Percentiles rank a stretch among this genome's conserved stretches.
Conservation (phyloP, 345 rosid species). For the Boechera divaricarpa region DNA sequence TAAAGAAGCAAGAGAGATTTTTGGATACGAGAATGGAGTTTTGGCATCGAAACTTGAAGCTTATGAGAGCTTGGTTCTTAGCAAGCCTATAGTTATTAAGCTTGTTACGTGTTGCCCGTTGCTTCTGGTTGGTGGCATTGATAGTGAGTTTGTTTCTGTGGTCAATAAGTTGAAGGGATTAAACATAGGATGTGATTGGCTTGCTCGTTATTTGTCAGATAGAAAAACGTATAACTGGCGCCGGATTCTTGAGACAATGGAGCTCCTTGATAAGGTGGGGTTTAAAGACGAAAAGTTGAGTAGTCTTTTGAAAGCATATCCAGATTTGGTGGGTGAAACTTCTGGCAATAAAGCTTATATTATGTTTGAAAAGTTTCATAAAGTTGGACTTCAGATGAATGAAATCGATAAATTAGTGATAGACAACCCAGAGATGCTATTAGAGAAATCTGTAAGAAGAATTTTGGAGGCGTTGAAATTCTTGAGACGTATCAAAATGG, state of each 20-base stretch:
- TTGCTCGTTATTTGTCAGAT: conserved; percentile 54
- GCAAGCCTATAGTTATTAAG: conserved; percentile 51
- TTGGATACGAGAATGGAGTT: conserved; percentile 54
- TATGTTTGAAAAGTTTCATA: conserved; percentile 58
- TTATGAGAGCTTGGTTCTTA: conserved; percentile 68
- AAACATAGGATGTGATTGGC: conserved; percentile 56
- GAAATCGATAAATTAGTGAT: conserved; percentile 55
- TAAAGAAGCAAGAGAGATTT: conserved; percentile 63
- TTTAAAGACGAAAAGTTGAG: conserved; percentile 54
- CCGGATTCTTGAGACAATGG: conserved; percentile 56
- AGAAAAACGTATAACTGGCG: conserved; percentile 65
- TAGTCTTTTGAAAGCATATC: conserved; percentile 54
- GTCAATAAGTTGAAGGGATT: conserved; percentile 55
- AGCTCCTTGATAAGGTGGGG: conserved; percentile 64
- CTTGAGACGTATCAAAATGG: conserved; percentile 58
- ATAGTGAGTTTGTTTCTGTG: conserved; percentile 55
- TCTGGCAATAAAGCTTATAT: conserved; percentile 64
- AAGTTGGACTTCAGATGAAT: conserved; percentile 60
- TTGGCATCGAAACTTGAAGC: conserved; percentile 58
- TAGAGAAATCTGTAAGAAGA: conserved; percentile 51
- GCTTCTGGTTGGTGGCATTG: conserved; percentile 59
- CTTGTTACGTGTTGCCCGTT: conserved; percentile 57
- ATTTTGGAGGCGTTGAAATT: conserved; percentile 54
- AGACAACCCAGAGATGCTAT: conserved; percentile 55
- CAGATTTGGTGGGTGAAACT: conserved; percentile 60